Base-by-base conservation (phyloP, 2,329 filamentous ascomycete species). In the Aspergillus neoniger region DNA sequence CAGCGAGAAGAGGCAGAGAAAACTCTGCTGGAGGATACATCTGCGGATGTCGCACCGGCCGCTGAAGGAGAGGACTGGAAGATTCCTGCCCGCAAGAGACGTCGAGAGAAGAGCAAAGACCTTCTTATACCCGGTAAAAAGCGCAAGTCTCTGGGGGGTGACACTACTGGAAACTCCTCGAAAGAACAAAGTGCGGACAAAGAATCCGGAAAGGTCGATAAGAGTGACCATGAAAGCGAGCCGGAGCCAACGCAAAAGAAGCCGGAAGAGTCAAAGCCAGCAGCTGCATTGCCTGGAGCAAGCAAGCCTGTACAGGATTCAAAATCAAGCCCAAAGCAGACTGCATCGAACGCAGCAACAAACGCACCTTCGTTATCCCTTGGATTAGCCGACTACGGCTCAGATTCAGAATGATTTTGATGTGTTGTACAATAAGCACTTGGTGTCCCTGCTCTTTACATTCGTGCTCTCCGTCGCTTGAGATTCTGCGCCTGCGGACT, bases 1-100 rank as follows among this genome's bases (percentile, higher is more conserved):
- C 83, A 85, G 67, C 85, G 84, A 61, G 84, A 87, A 63, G 82
- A 86, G 63, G 83, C 81, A 0, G 85, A 88, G 70, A 81, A 81
- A 65, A 80, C 76, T 63, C 67, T 79, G 9, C 59, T 77, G 9
- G 78, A 79, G 49, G 72, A 76, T 21, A 72, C 69, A n/a, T 69
- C 72, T 5, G 73, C 65, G 12, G 70, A 76, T 44, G 67, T 71
- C 4, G 68, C 65, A 1, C 71, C 68, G 21, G 57, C 73, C 2
- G 71, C 68, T 3, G 73, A 77, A 52, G 75, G 76, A 55, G 79
- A 80, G 52, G 75, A 81, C 55, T 86, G 85, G 85, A 72, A 73
- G 4, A 76, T 79, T 15, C 76, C 77, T 12, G 77, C 77, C 19
- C 79, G 80, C 57, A 86, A 86, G 71, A 77, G 83, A 65, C 82